phyloP scores from a whole-genome alignment of 2,329 filamentous ascomycete genomes.

The Ceratocystis cacaofunesta region DNA sequence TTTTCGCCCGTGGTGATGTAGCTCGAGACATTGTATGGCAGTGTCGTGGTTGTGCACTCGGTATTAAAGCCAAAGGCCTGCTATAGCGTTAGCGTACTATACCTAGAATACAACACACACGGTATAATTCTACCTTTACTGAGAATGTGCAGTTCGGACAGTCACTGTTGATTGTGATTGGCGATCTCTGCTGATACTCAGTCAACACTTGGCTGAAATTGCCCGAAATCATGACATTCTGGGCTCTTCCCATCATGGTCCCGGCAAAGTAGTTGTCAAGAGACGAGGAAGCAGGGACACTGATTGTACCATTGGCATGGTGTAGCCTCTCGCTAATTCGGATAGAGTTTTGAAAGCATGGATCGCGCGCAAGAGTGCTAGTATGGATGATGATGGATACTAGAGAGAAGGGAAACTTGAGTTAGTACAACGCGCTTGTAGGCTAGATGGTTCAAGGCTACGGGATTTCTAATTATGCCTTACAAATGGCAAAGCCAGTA shows the following conservation, averaged over 20 bases:
- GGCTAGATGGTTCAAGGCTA: no score
- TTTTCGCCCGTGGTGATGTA: slow-evolving; percentile 2
- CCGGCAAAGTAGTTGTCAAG: slow-evolving; percentile 14
- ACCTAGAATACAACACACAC: not conserved
- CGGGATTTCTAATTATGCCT: not conserved
- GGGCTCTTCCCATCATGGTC: slow-evolving; percentile 10
- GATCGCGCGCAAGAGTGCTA: slow-evolving; percentile 14
- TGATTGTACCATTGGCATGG: slow-evolving; percentile 12
- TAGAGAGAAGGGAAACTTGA: not conserved
- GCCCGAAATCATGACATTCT: slow-evolving; percentile 16
- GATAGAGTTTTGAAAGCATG: slow-evolving; percentile 16
- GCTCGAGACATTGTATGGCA: slow-evolving; percentile 9
- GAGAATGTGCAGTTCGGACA: slow-evolving; percentile 16
- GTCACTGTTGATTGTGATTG: slow-evolving; percentile 14
- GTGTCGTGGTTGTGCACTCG: not conserved
- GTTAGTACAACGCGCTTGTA: not conserved
- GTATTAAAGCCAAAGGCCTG: slow-evolving; percentile 14
- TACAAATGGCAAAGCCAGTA: slow-evolving; percentile 15
- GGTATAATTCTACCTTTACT: slow-evolving; percentile 1
- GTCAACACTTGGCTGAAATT: slow-evolving; percentile 15
- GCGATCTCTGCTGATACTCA: slow-evolving; percentile 15
- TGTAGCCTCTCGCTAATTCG: slow-evolving; percentile 12
- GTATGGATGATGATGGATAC: slow-evolving; percentile 15
- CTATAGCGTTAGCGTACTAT: not conserved
- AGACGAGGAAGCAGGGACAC: slow-evolving; percentile 7